Percentiles rank a stretch among this genome's conserved stretches.
phyloP scores from a whole-genome alignment of 768 basidiomycete genomes.

The Podaxis sp. region DNA sequence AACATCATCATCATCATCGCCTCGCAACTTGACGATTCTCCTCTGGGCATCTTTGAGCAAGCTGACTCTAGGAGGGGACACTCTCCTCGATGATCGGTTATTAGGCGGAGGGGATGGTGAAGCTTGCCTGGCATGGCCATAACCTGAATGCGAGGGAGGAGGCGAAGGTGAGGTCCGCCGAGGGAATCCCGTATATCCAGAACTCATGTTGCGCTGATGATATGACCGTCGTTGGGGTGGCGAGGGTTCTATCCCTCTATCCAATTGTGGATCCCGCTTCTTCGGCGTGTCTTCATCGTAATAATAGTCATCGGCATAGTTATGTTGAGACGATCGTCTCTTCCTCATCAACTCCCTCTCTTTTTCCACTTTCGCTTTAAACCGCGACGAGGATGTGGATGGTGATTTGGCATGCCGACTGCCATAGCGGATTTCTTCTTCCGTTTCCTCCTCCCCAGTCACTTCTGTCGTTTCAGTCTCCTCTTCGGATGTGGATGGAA shows the following conservation, averaged over 20 bases:
- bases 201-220: background rate
- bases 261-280: slow-evolving; percentile 19
- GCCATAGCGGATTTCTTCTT: slow-evolving; percentile 4
- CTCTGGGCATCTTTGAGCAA: slow-evolving; percentile 14
- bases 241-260: slow-evolving; percentile 22
- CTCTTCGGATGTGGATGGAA: slow-evolving; percentile 13
- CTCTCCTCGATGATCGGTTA: slow-evolving; percentile 1
- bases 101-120: slow-evolving; percentile 5
- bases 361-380: slow-evolving; percentile 16
- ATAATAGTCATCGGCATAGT: slow-evolving; percentile 23
- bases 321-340: slow-evolving; percentile 12
- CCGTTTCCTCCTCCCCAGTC: slow-evolving; percentile 10
- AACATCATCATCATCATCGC: slow-evolving; percentile 8
- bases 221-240: slow-evolving; percentile 16
- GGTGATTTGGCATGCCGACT: slow-evolving; percentile 9
- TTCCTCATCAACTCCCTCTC: slow-evolving; percentile 15
- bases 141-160: background rate
- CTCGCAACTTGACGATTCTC: slow-evolving; percentile 7
- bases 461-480: slow-evolving; percentile 8
- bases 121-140: background rate
- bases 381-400: slow-evolving; percentile 10
- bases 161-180: slow-evolving; percentile 7
- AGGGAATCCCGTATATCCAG: background rate
- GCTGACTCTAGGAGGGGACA: slow-evolving; percentile 6
- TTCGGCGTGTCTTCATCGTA: slow-evolving; percentile 22